Evolutionary conservation across 2,329 filamentous ascomycete species (phyloP), one percentile per base, ranked within the genome.

Genomic region (Rutstroemia sp.): DNA sequence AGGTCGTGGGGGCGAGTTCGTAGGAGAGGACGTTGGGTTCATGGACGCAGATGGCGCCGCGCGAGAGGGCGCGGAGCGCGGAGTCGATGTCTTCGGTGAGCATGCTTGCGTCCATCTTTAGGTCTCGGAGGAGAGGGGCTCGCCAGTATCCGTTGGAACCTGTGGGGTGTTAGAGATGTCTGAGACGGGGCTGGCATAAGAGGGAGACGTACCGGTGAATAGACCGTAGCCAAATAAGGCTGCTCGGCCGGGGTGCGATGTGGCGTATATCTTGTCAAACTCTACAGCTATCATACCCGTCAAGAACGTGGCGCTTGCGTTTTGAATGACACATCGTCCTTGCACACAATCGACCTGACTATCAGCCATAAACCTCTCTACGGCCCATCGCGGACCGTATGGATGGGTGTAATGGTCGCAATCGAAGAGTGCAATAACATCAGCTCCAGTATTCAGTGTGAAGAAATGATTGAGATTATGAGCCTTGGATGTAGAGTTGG

Each of bases 261-360:
- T 75, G 2, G 75, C 75, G 60, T 78, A 78, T 58, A 78, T 78
- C 64, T 77, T 77, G 65, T 78, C 75, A 56, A 78, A 78, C 59
- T 78, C 75, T 37, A 77, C 72, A 2, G 73, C 70, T 16, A 78
- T 77, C 73, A 78, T 74, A 48, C 69, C 72, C 1, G 75, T 72
- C 45, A 75, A 67, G 61, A 76, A 70, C 4, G 68, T 72, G 4
- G 74, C 72, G 12, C 69, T 67, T 5, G 75, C 70, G 62, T 78
- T 78, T 67, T 77, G 76, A 34, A 78, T 69, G 4, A 78, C 71
- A 62, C 75, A 78, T 21, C 75, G 73, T 7, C 75, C 75, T 65
- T 78, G 75, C 5, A 78, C 75, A 55, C 77, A 75, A 53, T 77
- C 75, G 21, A 74, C 64, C n/a, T 71, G 69, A 7, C 68, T 59